These are phyloP conservation scores for Ambrosiella beaveri DNA, from an alignment of 2,329 filamentous ascomycete genomes.

Conservation along the genomic window DNA sequence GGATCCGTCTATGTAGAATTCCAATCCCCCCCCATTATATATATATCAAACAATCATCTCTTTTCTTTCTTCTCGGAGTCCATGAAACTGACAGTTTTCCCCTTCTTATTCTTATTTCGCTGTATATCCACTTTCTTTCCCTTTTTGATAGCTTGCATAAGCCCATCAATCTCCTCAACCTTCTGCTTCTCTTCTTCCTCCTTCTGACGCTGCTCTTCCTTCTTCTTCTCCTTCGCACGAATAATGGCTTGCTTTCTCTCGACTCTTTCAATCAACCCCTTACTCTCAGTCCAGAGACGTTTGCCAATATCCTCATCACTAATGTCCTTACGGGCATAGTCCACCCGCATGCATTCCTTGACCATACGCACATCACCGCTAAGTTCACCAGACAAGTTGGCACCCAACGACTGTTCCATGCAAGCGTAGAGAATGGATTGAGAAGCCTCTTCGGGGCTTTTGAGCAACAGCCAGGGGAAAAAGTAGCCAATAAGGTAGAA, in stretches of 20 bases:
- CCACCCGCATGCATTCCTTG: slow-evolving; percentile 73
- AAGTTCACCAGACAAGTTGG: slow-evolving; percentile 29
- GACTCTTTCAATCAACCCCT: slow-evolving; percentile 61
- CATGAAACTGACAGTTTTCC: slow-evolving; percentile 15
- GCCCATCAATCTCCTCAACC: slow-evolving; percentile 20
- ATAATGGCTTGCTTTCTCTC: slow-evolving; percentile 63
- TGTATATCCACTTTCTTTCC: slow-evolving; percentile 21
- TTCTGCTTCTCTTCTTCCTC: slow-evolving; percentile 20
- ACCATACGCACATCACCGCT: slow-evolving; percentile 49
- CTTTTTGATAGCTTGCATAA: slow-evolving; percentile 24
- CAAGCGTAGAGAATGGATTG: slow-evolving; percentile 73
- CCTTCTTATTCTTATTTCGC: slow-evolving; percentile 18
- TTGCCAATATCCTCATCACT: slow-evolving; percentile 65
- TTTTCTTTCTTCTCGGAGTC: slow-evolving; percentile 16
- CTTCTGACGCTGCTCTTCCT: slow-evolving; percentile 19
- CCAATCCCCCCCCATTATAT: neutral
- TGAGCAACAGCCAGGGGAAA: slow-evolving; percentile 73
- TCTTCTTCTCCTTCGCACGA: slow-evolving; percentile 25
- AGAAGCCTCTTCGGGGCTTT: slow-evolving; percentile 66
- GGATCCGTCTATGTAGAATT: neutral
- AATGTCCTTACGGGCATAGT: slow-evolving; percentile 55
- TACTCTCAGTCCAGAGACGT: slow-evolving; percentile 77
- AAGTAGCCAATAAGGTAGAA: slow-evolving; percentile 65
- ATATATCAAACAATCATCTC: neutral
- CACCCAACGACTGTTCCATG: slow-evolving; percentile 54